Evolutionary conservation across 2,329 filamentous ascomycete species (phyloP).

Genomic region (Westerdykella sp.): DNA sequence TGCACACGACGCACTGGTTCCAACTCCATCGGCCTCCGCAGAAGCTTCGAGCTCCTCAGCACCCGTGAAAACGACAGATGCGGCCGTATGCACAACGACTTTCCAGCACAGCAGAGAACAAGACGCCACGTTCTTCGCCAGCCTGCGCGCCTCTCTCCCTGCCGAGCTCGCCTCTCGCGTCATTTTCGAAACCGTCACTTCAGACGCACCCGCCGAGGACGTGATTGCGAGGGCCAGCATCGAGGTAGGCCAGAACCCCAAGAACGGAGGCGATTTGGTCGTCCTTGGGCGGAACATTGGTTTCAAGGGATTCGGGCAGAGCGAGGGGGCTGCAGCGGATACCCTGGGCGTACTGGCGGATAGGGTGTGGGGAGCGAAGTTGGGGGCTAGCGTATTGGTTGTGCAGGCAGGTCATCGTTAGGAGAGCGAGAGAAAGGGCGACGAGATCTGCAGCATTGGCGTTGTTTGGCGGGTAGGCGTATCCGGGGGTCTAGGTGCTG

Average conservation of each 20-base stretch:
- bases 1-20: slow-evolving; percentile 5
- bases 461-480: too few relatives aligned
- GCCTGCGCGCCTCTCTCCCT: slow-evolving; percentile 52
- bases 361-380: slow-evolving; percentile 51
- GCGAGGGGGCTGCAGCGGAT: slow-evolving; percentile 19
- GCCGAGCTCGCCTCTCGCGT: slow-evolving; percentile 49
- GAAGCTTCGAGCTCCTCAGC: slow-evolving; percentile 4
- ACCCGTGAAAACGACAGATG: slow-evolving; percentile 12
- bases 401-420: slow-evolving; percentile 51
- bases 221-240: slow-evolving; percentile 50
- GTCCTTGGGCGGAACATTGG: slow-evolving; percentile 53
- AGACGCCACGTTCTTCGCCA: slow-evolving; percentile 52
- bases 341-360: slow-evolving; percentile 57
- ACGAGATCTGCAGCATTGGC: too few relatives aligned
- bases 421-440: too few relatives aligned
- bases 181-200: slow-evolving; percentile 49
- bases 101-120: slow-evolving; percentile 29
- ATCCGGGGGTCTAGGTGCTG: too few relatives aligned
- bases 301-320: slow-evolving; percentile 20
- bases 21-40: not conserved
- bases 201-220: slow-evolving; percentile 34
- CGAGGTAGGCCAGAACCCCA: slow-evolving; percentile 55
- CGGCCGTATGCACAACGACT: slow-evolving; percentile 7
- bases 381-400: slow-evolving; percentile 64
- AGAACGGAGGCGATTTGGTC: slow-evolving; percentile 65